Conservation (phyloP, 495 filamentous ascomycete species). For the Astrocystis sublimbata region DNA sequence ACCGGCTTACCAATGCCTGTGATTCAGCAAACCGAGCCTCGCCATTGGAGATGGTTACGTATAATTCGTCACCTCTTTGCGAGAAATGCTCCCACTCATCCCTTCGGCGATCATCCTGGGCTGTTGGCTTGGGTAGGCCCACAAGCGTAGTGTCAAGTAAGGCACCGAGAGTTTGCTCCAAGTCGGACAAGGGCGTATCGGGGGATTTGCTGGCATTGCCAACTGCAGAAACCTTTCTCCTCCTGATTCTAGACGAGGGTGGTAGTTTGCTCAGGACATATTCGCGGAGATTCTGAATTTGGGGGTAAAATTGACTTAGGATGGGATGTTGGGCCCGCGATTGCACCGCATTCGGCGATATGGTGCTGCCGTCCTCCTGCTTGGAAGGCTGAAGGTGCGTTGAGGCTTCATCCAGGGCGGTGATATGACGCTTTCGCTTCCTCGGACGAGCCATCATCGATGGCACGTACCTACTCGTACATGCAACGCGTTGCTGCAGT, state of each 20-base stretch:
- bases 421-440: conserved; percentile 31
- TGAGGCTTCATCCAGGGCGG: conserved; percentile 6
- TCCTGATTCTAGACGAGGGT: conserved; percentile 43
- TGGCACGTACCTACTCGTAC: too few species aligned
- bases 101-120: conserved; percentile 41
- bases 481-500: neutral
- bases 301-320: conserved; percentile 71
- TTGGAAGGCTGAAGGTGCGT: conserved; percentile 28
- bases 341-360: conserved; percentile 15
- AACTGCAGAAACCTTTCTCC: conserved; percentile 48
- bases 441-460: conserved; percentile 29
- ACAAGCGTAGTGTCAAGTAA: conserved; percentile 72
- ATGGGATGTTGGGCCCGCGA: conserved; percentile 58
- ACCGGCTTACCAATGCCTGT: conserved; percentile 30
- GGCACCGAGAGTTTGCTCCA: conserved; percentile 45
- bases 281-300: conserved; percentile 67
- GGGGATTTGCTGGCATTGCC: conserved; percentile 33
- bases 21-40: conserved; percentile 39
- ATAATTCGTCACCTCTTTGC: conserved; percentile 56
- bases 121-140: conserved; percentile 45
- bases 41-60: conserved; percentile 53
- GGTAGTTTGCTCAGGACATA: conserved; percentile 62
- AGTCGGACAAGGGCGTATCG: conserved; percentile 29
- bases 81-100: conserved; percentile 67
- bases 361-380: conserved; percentile 27